Evolutionary conservation across 768 basidiomycete genomes (phyloP).

Genomic region (Peribolospora baueri): DNA sequence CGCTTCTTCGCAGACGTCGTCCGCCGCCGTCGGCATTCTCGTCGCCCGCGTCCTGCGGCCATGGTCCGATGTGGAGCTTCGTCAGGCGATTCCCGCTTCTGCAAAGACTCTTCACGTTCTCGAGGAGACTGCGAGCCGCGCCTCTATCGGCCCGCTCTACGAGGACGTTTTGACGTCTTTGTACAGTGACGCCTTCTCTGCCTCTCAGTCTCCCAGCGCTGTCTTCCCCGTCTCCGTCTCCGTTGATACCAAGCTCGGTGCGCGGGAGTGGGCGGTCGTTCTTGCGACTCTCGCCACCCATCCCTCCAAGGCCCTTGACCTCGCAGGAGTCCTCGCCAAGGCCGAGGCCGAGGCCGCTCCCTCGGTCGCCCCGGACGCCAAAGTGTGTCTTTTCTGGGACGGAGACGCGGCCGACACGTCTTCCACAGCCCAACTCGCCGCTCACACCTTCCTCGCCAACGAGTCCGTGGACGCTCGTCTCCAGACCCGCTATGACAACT

Average conservation of each 20-base stretch:
- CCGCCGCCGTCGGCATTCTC: constrained; percentile 37
- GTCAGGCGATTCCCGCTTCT: constrained; percentile 33
- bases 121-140: constrained; percentile 34
- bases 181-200: constrained; percentile 9
- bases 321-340: constrained; percentile 17
- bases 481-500: constrained; percentile 45
- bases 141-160: constrained; percentile 39
- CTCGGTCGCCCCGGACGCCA: constrained; percentile 19
- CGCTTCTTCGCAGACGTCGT: constrained; percentile 24
- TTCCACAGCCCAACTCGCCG: constrained; percentile 16
- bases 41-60: constrained; percentile 58
- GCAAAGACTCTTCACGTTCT: constrained; percentile 42
- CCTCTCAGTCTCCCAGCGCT: constrained; percentile 15
- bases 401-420: constrained; percentile 6
- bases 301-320: constrained; percentile 28
- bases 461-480: constrained; percentile 33
- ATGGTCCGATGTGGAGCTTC: constrained; percentile 48
- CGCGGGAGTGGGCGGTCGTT: constrained; percentile 18
- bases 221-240: constrained; percentile 10
- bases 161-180: constrained; percentile 34
- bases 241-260: constrained; percentile 15
- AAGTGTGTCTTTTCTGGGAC: constrained; percentile 18
- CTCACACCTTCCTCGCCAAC: constrained; percentile 30
- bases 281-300: constrained; percentile 40
- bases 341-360: constrained; percentile 21